Percentiles rank a stretch among this genome's conserved stretches.
These are phyloP conservation scores for Gynostemma pentaphyllum DNA, from an alignment of 306 rosid species.

Conservation along the genomic window DNA sequence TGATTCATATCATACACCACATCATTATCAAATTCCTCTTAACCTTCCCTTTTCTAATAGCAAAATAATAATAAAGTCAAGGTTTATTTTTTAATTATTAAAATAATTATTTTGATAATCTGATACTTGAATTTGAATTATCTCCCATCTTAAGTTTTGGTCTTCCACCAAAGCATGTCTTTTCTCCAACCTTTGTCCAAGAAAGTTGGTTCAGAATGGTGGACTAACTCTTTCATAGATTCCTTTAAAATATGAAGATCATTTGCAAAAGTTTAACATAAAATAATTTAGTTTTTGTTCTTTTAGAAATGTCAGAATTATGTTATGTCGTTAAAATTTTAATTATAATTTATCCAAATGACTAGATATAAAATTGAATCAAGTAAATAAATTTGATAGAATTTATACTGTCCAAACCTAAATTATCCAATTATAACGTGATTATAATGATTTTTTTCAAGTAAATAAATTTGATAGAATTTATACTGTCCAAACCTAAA, in stretches of 20 bases:
- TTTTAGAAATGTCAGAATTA: no score
- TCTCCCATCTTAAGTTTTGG: not conserved
- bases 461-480: no score
- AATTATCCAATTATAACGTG: no score
- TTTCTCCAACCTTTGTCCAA: not conserved
- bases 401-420: no score
- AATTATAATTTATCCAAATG: no score
- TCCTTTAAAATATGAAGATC: constrained; percentile 1
- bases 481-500: no score
- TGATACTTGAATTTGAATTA: not conserved
- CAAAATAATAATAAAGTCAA: not conserved
- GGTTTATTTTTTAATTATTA: not conserved
- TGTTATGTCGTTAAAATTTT: no score
- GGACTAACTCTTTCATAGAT: not conserved
- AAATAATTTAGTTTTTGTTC: no score
- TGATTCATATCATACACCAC: not conserved
- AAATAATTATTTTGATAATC: not conserved
- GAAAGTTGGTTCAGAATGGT: not conserved
- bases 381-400: no score
- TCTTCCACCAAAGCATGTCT: not conserved
- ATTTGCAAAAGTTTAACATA: no score
- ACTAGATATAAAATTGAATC: no score
- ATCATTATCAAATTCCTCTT: not conserved
- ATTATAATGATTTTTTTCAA: no score
- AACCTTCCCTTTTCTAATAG: not conserved